Evolutionary conservation across 2,329 filamentous ascomycete species (phyloP).

Genomic region (Fusarium chuoi): DNA sequence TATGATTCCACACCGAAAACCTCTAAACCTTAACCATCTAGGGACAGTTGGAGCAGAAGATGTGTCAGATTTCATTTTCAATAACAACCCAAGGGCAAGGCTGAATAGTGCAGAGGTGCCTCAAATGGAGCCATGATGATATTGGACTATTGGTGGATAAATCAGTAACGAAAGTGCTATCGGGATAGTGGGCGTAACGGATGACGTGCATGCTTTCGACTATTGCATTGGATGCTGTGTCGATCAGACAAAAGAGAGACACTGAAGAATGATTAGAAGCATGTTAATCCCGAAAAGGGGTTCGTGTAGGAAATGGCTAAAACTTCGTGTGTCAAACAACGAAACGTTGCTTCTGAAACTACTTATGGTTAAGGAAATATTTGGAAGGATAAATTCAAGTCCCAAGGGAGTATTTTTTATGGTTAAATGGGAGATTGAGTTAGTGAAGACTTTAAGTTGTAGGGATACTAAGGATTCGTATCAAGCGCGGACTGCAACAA

Average conservation of each 20-base stretch:
- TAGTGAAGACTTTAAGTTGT: neutral
- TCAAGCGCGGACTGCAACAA: neutral
- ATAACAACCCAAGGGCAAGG: neutral
- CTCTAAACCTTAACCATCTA: no score
- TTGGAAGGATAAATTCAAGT: neutral
- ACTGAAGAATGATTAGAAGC: constrained; percentile 1
- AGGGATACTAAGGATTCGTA: neutral
- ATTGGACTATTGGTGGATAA: neutral
- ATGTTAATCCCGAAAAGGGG: constrained; percentile 17
- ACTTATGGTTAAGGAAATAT: constrained; percentile 2
- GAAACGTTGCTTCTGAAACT: neutral
- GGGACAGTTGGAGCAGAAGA: neutral
- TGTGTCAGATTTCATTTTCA: neutral
- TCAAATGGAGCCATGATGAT: neutral
- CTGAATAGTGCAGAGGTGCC: neutral
- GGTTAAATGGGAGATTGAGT: neutral
- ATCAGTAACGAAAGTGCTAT: neutral
- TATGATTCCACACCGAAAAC: neutral
- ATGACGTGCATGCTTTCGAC: neutral
- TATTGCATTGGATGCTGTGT: neutral
- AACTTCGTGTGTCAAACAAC: neutral
- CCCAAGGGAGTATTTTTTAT: neutral
- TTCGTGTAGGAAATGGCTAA: neutral
- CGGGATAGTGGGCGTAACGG: constrained; percentile 3
- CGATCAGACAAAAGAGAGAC: no score